Conservation (phyloP, 176 grass and related monocot genomes). For the Urochloa ruziziensis region DNA sequence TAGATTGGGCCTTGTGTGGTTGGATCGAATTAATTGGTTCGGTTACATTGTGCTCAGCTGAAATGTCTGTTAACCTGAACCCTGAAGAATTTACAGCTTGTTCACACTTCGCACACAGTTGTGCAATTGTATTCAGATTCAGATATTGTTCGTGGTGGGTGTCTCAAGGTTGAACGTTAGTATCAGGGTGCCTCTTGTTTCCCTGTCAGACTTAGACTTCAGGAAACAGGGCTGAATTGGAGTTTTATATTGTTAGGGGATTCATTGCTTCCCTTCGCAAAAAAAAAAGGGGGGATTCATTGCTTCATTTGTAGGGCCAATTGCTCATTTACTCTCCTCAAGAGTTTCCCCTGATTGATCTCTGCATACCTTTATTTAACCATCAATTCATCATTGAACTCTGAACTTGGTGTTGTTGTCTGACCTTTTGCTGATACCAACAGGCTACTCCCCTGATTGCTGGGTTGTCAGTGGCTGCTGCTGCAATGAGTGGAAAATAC, state of each 20-base stretch:
- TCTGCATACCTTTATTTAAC: neutral
- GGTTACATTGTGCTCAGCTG: neutral
- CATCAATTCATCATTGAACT: neutral
- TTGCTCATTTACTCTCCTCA: neutral
- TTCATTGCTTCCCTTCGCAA: neutral
- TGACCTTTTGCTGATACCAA: conserved; percentile 14
- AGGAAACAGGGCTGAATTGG: neutral
- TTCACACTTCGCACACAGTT: neutral
- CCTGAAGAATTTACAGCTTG: neutral
- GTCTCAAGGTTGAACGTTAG: neutral
- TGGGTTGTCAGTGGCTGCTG: conserved; percentile 69
- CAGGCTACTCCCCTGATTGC: conserved; percentile 70
- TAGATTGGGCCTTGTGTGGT: neutral
- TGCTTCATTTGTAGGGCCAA: neutral
- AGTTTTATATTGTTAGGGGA: no score
- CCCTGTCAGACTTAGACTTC: neutral
- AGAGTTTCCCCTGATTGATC: neutral
- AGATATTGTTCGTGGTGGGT: neutral
- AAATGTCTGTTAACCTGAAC: no score
- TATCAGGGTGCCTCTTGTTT: neutral
- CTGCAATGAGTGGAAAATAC: conserved; percentile 62
- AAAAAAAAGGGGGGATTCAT: no score
- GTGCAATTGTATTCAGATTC: neutral
- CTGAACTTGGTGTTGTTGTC: neutral
- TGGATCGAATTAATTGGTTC: neutral